Evolutionary conservation across 768 basidiomycete genomes (phyloP).

Genomic region (Clavaria fumosa): DNA sequence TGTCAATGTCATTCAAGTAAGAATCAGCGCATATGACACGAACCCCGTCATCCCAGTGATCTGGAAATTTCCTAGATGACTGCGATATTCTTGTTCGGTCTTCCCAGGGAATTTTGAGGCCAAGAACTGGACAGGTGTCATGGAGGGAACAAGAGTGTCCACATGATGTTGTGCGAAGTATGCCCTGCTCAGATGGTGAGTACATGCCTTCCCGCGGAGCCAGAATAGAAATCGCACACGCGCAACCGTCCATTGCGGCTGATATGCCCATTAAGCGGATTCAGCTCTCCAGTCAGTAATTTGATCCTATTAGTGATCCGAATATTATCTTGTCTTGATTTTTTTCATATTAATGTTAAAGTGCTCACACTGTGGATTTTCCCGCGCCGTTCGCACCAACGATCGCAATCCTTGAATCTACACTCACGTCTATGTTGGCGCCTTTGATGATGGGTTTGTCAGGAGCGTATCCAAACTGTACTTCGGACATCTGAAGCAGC

Average conservation of each 20-base stretch:
- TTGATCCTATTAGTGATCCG: constrained; percentile 50
- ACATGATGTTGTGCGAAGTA: constrained; percentile 96
- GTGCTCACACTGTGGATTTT: constrained; percentile 78
- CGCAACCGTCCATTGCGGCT: constrained; percentile 85
- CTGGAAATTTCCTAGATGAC: constrained; percentile 94
- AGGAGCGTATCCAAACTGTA: constrained; percentile 73
- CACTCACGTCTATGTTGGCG: constrained; percentile 79
- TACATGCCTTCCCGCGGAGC: constrained; percentile 1
- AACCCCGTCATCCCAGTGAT: constrained; percentile 93
- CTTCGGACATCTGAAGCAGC: constrained; percentile 79
- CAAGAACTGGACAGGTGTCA: constrained; percentile 91
- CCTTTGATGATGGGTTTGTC: constrained; percentile 64
- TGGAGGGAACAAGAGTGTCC: constrained; percentile 66
- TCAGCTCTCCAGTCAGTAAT: constrained; percentile 71
- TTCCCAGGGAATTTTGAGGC: constrained; percentile 86
- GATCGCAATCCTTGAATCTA: constrained; percentile 92
- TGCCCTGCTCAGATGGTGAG: constrained; percentile 31
- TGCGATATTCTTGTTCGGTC: constrained; percentile 90
- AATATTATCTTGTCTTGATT: too few relatives aligned
- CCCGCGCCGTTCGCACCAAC: constrained; percentile 93
- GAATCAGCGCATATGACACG: constrained; percentile 9
- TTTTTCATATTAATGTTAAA: too few relatives aligned
- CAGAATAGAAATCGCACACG: constrained; percentile 32
- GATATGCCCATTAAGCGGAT: constrained; percentile 61
- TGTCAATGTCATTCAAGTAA: constrained; percentile 2